These are phyloP conservation scores for Berberis thunbergii DNA, from an alignment of 164 flowering plant genomes.

Conservation along the genomic window DNA sequence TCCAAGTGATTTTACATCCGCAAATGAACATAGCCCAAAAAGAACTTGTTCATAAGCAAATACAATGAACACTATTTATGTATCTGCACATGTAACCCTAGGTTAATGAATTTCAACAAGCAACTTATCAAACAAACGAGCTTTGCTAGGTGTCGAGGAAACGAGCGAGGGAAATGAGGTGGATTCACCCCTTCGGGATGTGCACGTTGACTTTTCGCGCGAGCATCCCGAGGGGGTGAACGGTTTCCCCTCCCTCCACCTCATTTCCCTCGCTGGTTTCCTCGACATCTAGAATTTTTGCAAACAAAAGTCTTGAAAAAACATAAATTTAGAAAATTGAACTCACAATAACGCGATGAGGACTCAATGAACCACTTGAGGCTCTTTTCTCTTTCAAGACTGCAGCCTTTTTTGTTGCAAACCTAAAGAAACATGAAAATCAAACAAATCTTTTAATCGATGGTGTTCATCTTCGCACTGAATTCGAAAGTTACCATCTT, in stretches of 20 bases:
- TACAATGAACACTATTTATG: background rate
- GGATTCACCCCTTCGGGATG: too few species aligned
- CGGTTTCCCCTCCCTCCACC: too few species aligned
- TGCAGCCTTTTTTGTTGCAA: conserved; percentile 73
- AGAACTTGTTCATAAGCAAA: conserved; percentile 44
- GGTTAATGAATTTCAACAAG: background rate
- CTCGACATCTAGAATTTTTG: too few species aligned
- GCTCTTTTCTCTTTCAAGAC: conserved; percentile 77
- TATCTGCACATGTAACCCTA: background rate
- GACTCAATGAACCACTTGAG: conserved; percentile 42
- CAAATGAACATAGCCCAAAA: conserved; percentile 71
- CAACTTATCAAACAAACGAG: background rate
- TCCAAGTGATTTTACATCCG: conserved; percentile 38
- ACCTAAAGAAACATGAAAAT: conserved; percentile 24
- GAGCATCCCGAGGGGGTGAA: too few species aligned
- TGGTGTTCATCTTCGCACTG: background rate
- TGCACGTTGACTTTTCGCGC: too few species aligned
- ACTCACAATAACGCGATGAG: conserved; percentile 90
- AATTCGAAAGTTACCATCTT: conserved; percentile 37
- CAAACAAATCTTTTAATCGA: background rate
- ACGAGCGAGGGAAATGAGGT: too few species aligned
- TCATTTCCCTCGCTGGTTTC: too few species aligned
- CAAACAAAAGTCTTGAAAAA: background rate
- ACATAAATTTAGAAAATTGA: background rate
- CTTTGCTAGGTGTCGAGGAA: too few species aligned